phyloP scores from a whole-genome alignment of 2,329 filamentous ascomycete species.

The Pyrenochaeta sp. region DNA sequence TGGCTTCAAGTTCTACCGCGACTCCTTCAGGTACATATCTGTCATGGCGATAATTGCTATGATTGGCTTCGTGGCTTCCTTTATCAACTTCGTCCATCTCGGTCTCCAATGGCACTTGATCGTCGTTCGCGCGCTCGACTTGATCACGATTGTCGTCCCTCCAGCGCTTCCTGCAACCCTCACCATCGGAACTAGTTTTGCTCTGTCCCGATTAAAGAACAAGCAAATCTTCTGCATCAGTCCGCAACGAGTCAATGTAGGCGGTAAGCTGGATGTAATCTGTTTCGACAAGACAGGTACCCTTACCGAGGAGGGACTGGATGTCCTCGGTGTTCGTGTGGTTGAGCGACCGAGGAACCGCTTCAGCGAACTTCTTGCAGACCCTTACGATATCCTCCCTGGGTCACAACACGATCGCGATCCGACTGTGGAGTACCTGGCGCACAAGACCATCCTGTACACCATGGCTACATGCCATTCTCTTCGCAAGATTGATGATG shows the following conservation, averaged over 20 bases:
- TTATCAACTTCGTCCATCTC: slow-evolving; percentile 90
- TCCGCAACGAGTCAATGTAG: slow-evolving; percentile 94
- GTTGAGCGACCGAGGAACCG: slow-evolving; percentile 69
- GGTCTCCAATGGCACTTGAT: slow-evolving; percentile 88
- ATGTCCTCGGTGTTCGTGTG: slow-evolving; percentile 87
- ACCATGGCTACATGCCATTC: slow-evolving; percentile 99
- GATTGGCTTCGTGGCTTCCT: slow-evolving; percentile 87
- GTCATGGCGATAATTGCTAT: slow-evolving; percentile 91
- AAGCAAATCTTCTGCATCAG: slow-evolving; percentile 98
- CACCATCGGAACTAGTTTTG: slow-evolving; percentile 96
- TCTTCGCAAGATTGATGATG: slow-evolving; percentile 82
- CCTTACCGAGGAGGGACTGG: slow-evolving; percentile 92
- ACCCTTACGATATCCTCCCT: slow-evolving; percentile 67
- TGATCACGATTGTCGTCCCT: slow-evolving; percentile 97
- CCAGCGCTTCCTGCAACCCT: slow-evolving; percentile 93
- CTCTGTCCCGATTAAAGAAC: slow-evolving; percentile 81
- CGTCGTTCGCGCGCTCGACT: slow-evolving; percentile 86
- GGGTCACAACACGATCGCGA: slow-evolving; percentile 63
- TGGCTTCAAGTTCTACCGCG: slow-evolving; percentile 97
- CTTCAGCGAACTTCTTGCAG: slow-evolving; percentile 79
- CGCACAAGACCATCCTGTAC: slow-evolving; percentile 77
- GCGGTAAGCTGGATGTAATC: slow-evolving; percentile 92
- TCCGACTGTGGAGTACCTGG: slow-evolving; percentile 65
- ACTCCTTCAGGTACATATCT: slow-evolving; percentile 96
- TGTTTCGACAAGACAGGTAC: slow-evolving; percentile 99